These are phyloP conservation scores for Lipomyces orientalis DNA, from an alignment of 805 yeast species.

Conservation along the genomic window DNA sequence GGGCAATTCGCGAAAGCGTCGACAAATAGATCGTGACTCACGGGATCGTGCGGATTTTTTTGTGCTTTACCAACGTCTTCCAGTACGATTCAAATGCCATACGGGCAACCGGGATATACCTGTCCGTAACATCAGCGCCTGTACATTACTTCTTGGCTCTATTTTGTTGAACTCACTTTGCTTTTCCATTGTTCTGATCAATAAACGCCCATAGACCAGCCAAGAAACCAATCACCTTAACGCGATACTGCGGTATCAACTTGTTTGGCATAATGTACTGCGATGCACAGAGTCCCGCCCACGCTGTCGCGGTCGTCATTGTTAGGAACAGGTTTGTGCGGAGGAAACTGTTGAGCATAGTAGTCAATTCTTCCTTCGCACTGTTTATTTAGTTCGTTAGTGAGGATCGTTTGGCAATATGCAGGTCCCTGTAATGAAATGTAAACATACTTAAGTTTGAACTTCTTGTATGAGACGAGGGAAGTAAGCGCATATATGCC, in stretches of 20 bases:
- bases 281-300: conserved; percentile 49
- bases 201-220: conserved; percentile 52
- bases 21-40: conserved; percentile 1
- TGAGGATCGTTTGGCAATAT: not conserved
- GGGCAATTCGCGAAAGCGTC: not conserved
- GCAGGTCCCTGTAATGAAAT: not conserved
- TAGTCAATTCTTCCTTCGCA: not conserved
- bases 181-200: conserved; percentile 45
- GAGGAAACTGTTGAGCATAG: conserved; percentile 9
- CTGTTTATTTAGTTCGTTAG: not conserved
- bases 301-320: conserved; percentile 47
- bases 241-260: conserved; percentile 44
- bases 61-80: conserved; percentile 42
- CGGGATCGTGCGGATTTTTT: conserved; percentile 41
- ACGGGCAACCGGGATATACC: conserved; percentile 38
- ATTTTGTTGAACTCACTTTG: conserved; percentile 41
- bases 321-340: conserved; percentile 46
- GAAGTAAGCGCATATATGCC: conserved; percentile 22
- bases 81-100: conserved; percentile 49
- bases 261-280: conserved; percentile 45
- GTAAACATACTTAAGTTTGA: not conserved
- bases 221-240: conserved; percentile 49
- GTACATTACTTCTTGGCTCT: not conserved
- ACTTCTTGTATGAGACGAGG: not conserved
- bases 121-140: not conserved